phyloP scores from a whole-genome alignment of 768 basidiomycete species.

The Bullera alba region DNA sequence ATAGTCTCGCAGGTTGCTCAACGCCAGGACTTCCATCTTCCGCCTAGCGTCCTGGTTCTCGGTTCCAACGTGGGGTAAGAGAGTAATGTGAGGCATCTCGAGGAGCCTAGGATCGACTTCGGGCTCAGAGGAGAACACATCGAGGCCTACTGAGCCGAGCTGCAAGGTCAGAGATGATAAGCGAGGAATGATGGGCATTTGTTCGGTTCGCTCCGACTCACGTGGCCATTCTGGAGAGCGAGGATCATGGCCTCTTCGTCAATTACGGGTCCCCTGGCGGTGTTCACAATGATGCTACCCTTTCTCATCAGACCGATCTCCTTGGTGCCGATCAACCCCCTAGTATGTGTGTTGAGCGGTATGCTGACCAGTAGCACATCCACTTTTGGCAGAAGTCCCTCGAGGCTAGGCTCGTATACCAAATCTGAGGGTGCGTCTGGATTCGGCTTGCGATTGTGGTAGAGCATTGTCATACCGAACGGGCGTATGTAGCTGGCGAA shows the following conservation, averaged over 20 bases:
- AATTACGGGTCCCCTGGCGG: constrained; percentile 71
- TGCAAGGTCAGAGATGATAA: constrained; percentile 45
- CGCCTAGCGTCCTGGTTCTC: constrained; percentile 4
- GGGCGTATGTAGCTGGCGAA: constrained; percentile 53
- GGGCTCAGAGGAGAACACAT: constrained; percentile 80
- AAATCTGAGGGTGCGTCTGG: constrained; percentile 62
- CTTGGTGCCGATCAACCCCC: constrained; percentile 63
- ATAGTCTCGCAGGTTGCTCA: too few species aligned
- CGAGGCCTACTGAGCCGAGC: constrained; percentile 72
- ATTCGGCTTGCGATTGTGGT: constrained; percentile 53
- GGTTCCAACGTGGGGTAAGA: constrained; percentile 80
- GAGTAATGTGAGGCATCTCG: constrained; percentile 67
- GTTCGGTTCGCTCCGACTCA: constrained; percentile 51
- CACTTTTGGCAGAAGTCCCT: constrained; percentile 59
- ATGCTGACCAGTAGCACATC: constrained; percentile 84
- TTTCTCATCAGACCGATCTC: constrained; percentile 69
- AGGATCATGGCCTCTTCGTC: constrained; percentile 78
- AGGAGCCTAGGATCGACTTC: constrained; percentile 70
- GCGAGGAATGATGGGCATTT: not conserved
- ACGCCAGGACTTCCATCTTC: too few species aligned
- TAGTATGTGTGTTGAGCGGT: constrained; percentile 66
- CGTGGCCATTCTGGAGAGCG: constrained; percentile 76
- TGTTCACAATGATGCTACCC: constrained; percentile 71
- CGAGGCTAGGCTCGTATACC: constrained; percentile 60
- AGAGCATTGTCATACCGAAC: constrained; percentile 85